Percentiles rank a stretch among this genome's conserved stretches.
Conservation (phyloP, 2,329 filamentous ascomycete genomes). For the Saccharata proteae region DNA sequence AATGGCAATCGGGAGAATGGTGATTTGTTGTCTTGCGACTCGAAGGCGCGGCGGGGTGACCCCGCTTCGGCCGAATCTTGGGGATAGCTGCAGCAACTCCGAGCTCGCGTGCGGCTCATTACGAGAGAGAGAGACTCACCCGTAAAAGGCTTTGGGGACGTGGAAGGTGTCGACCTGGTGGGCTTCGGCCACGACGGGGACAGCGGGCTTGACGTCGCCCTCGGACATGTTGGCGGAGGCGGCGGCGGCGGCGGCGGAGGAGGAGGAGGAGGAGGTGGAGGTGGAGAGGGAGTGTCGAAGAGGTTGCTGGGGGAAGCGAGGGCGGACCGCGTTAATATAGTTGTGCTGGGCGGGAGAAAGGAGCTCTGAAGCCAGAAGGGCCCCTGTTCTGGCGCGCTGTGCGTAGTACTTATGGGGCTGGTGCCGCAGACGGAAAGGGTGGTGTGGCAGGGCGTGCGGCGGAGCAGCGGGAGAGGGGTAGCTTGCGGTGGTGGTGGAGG, state of each 20-base stretch:
- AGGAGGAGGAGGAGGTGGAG: neutral
- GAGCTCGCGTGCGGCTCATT: constrained; percentile 1
- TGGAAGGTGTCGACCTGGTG: constrained; percentile 64
- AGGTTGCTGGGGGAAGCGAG: neutral
- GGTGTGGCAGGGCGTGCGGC: neutral
- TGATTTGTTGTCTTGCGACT: neutral
- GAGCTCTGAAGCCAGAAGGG: neutral
- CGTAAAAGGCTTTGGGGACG: constrained; percentile 39
- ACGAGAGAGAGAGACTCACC: constrained; percentile 19
- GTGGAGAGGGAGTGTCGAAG: neutral
- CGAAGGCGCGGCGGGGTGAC: no score
- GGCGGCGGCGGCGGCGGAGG: neutral
- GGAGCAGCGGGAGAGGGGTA: neutral
- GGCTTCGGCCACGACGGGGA: constrained; percentile 58
- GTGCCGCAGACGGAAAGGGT: constrained; percentile 4
- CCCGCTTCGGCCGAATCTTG: constrained; percentile 3
- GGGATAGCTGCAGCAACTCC: constrained; percentile 2
- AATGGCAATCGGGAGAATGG: neutral
- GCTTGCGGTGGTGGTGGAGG: neutral
- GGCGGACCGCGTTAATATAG: no score
- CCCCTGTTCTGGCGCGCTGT: neutral
- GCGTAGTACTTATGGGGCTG: constrained; percentile 1
- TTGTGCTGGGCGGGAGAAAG: no score
- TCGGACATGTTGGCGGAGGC: constrained; percentile 29
- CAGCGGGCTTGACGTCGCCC: constrained; percentile 21